Evolutionary conservation across 208 protist species (phyloP).

Genomic region (Wallacemonas sp.): DNA sequence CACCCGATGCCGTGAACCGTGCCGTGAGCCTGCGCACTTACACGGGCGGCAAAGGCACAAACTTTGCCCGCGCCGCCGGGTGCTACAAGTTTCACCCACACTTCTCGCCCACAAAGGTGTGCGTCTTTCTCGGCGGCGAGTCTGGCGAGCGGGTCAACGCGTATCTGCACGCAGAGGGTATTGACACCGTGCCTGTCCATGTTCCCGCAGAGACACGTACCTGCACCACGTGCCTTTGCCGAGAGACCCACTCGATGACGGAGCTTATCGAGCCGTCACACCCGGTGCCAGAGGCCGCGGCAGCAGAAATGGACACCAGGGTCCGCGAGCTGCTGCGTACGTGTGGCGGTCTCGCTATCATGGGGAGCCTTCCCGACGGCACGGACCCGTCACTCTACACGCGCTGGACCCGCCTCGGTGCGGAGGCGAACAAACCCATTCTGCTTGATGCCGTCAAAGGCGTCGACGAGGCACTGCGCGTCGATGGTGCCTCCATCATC

Average conservation of each 20-base stretch:
- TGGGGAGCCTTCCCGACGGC: conserved; percentile 32
- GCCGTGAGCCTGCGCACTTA: conserved; percentile 15
- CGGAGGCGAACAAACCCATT: conserved; percentile 19
- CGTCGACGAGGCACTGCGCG: conserved; percentile 20
- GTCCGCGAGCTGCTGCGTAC: conserved; percentile 8
- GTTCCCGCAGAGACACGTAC: conserved; percentile 29
- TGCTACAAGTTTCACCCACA: conserved; percentile 17
- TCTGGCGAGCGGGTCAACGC: conserved; percentile 18
- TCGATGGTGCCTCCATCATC: conserved; percentile 17
- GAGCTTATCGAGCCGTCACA: conserved; percentile 37
- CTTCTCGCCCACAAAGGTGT: conserved; percentile 13
- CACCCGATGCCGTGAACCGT: conserved; percentile 27
- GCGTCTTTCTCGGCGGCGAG: conserved; percentile 27
- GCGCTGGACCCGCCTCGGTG: conserved; percentile 24
- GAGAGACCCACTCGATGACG: conserved; percentile 23
- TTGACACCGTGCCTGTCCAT: conserved; percentile 10
- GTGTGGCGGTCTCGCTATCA: conserved; percentile 26
- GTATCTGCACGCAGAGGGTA: conserved; percentile 19
- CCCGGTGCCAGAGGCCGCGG: conserved; percentile 18
- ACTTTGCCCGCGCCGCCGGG: conserved; percentile 30
- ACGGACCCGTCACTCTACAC: conserved; percentile 24
- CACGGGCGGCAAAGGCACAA: conserved; percentile 40
- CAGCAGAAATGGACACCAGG: conserved; percentile 14
- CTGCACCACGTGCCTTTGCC: conserved; percentile 33
- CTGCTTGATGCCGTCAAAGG: conserved; percentile 41